Conservation (phyloP, 306 rosid genomes). For the Gastrolobium bilobum region DNA sequence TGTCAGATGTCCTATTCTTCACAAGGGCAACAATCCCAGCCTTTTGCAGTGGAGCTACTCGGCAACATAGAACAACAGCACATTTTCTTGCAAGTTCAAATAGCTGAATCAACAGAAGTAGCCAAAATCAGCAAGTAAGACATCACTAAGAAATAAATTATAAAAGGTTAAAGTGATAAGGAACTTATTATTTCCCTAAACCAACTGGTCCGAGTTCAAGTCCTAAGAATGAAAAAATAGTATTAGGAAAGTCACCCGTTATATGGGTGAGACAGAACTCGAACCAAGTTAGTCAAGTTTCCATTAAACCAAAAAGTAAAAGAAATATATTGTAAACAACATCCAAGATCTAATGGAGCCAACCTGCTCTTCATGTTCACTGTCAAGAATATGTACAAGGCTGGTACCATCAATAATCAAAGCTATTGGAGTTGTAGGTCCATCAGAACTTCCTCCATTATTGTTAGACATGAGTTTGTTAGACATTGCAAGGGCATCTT, state of each 20-base stretch:
- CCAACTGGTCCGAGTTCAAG: too few relatives aligned
- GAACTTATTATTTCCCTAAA: too few relatives aligned
- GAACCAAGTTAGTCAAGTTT: too few relatives aligned
- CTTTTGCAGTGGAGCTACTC: slow-evolving; percentile 96
- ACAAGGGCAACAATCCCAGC: slow-evolving; percentile 94
- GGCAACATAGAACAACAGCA: slow-evolving; percentile 95
- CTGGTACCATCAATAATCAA: slow-evolving; percentile 95
- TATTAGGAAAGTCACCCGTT: too few relatives aligned
- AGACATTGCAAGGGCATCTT: slow-evolving; percentile 78
- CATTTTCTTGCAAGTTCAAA: slow-evolving; percentile 80
- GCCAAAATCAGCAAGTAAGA: slow-evolving; percentile 49
- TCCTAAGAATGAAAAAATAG: too few relatives aligned
- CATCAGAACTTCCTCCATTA: slow-evolving; percentile 54
- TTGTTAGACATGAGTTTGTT: slow-evolving; percentile 54
- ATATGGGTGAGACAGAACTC: too few relatives aligned
- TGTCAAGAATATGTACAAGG: slow-evolving; percentile 92
- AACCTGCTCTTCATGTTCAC: slow-evolving; percentile 86
- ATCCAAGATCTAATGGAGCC: slow-evolving; percentile 42
- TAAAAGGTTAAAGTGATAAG: not conserved
- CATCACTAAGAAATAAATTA: slow-evolving; percentile 18
- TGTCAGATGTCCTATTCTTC: slow-evolving; percentile 81
- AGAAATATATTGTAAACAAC: slow-evolving; percentile 11
- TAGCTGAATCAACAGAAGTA: slow-evolving; percentile 61
- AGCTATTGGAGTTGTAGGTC: slow-evolving; percentile 57
- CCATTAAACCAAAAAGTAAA: too few relatives aligned